A percentile compares a stretch with the other conserved stretches of the same genome.
Evolutionary conservation across 768 basidiomycete genomes (phyloP).

Genomic region (Clitopilus passeckerianus): DNA sequence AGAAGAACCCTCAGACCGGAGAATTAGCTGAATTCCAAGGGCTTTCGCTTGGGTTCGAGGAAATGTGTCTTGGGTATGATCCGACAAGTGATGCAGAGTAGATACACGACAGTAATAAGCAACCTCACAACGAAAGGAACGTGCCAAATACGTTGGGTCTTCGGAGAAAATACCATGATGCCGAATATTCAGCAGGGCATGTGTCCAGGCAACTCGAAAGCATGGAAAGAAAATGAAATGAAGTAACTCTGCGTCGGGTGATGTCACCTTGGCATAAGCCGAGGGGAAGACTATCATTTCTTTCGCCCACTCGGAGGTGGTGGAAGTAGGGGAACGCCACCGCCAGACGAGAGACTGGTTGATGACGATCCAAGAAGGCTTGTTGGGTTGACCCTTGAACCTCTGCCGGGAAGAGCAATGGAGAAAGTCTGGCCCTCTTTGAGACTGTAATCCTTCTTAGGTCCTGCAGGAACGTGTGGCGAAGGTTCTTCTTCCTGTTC

Average conservation of each 20-base stretch:
- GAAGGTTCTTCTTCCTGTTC: conserved; percentile 42
- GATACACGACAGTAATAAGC: neutral
- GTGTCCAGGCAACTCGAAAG: neutral
- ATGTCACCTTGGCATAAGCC: neutral
- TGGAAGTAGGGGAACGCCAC: conserved; percentile 66
- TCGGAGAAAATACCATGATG: neutral
- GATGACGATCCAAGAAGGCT: conserved; percentile 33
- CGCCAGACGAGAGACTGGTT: conserved; percentile 22
- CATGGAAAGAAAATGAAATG: neutral
- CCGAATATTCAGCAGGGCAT: neutral
- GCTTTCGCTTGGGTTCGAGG: neutral
- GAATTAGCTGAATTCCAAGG: neutral
- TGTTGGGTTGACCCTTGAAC: conserved; percentile 29
- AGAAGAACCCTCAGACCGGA: neutral
- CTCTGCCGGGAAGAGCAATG: conserved; percentile 84
- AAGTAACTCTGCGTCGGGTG: neutral
- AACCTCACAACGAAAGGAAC: neutral
- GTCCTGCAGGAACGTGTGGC: conserved; percentile 69
- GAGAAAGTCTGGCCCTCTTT: conserved; percentile 96
- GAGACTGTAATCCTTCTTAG: conserved; percentile 90
- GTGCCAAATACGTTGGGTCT: neutral
- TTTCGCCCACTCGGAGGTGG: conserved; percentile 73
- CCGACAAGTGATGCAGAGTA: neutral
- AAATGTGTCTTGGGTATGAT: neutral
- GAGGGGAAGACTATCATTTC: conserved; percentile 13